Evolutionary conservation across 306 rosid genomes (phyloP).

Genomic region (Sindora glabra): DNA sequence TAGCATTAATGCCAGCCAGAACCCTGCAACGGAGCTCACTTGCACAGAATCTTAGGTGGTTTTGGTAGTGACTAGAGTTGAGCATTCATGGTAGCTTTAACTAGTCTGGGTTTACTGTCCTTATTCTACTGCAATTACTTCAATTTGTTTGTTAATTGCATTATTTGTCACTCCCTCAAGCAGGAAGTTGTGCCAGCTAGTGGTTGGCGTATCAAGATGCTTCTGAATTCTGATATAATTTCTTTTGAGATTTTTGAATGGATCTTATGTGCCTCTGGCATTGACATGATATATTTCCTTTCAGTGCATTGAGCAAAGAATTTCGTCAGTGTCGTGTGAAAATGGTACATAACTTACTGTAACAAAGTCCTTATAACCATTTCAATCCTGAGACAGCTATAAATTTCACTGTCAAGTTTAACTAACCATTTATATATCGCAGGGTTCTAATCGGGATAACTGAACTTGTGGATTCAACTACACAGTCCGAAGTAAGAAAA

Average conservation of each 20-base stretch:
- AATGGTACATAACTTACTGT: slow-evolving; percentile 16
- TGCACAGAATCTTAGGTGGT: too few relatives aligned
- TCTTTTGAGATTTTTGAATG: neutral
- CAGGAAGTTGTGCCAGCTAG: too few relatives aligned
- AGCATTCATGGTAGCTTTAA: too few relatives aligned
- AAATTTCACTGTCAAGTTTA: neutral
- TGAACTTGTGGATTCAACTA: slow-evolving; percentile 10
- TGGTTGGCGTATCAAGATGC: too few relatives aligned
- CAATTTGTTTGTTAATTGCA: too few relatives aligned
- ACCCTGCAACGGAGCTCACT: too few relatives aligned
- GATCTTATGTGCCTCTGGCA: neutral
- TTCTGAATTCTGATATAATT: neutral
- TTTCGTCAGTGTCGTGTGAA: slow-evolving; percentile 17
- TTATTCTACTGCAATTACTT: too few relatives aligned
- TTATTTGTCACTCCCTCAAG: too few relatives aligned
- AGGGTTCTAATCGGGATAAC: neutral
- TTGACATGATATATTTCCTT: slow-evolving; percentile 12
- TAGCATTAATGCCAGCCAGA: too few relatives aligned
- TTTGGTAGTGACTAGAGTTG: too few relatives aligned
- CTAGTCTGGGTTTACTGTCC: too few relatives aligned
- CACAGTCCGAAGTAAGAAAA: neutral
- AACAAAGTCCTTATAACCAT: slow-evolving; percentile 7
- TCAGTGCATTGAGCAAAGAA: slow-evolving; percentile 47
- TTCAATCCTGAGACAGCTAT: slow-evolving; percentile 16
- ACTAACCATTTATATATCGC: neutral